These are phyloP conservation scores for Brassica balearica DNA, from an alignment of 441 rosid genomes.

Conservation along the genomic window DNA sequence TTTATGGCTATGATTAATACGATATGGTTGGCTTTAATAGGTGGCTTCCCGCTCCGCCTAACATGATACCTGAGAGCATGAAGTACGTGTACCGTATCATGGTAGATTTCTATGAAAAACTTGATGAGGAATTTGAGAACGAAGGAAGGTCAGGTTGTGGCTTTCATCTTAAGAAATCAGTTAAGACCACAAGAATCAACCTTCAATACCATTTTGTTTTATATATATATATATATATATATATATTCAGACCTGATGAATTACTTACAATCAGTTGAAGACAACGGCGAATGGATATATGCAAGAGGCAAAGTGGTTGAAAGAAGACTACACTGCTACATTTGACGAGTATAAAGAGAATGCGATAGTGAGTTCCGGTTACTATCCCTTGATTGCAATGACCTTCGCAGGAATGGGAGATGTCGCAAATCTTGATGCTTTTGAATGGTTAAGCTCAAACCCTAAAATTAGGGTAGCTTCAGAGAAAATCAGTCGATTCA, in stretches of 20 bases:
- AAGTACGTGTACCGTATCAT: not conserved
- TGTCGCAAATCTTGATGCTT: constrained; percentile 25
- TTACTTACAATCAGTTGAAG: constrained; percentile 7
- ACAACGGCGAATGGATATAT: constrained; percentile 18
- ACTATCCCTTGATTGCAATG: not conserved
- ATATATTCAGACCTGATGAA: not conserved
- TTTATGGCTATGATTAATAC: not conserved
- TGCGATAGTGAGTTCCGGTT: not conserved
- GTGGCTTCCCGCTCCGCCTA: constrained; percentile 27
- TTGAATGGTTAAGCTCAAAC: constrained; percentile 32
- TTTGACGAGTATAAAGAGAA: constrained; percentile 28
- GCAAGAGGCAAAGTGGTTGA: constrained; percentile 34
- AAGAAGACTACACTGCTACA: not conserved
- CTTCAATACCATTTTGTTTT: not conserved
- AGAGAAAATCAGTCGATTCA: constrained; percentile 10
- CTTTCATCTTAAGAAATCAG: constrained; percentile 30
- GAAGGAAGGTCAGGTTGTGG: constrained; percentile 19
- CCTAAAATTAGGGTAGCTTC: constrained; percentile 34
- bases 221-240: not conserved
- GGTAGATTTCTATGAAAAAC: constrained; percentile 14
- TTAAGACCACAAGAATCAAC: constrained; percentile 18
- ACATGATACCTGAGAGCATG: constrained; percentile 33
- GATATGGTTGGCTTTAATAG: not conserved
- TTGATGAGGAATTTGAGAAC: constrained; percentile 11
- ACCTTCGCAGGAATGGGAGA: constrained; percentile 19